Conservation (phyloP, 2,329 filamentous ascomycete genomes). For the Myotisia sp. region DNA sequence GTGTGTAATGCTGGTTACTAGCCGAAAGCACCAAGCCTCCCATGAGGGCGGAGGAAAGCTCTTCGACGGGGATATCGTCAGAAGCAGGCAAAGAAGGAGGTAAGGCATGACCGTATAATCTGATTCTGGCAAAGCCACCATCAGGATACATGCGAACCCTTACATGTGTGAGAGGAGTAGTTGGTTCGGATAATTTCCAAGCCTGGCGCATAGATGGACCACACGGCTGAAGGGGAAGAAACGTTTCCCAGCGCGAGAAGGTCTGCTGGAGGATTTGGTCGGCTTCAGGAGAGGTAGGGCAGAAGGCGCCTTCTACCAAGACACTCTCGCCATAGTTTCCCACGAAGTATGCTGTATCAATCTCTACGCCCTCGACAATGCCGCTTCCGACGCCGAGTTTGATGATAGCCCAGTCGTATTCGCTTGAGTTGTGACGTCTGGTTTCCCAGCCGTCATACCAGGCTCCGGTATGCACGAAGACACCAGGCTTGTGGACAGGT, state of each 20-base stretch:
- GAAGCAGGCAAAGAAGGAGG: constrained; percentile 17
- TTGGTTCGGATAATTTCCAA: constrained; percentile 24
- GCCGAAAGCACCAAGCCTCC: constrained; percentile 28
- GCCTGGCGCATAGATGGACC: constrained; percentile 30
- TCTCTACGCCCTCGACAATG: constrained; percentile 29
- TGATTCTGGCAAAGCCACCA: constrained; percentile 30
- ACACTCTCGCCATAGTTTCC: constrained; percentile 35
- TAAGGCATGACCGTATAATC: constrained; percentile 31
- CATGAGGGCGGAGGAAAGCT: constrained; percentile 28
- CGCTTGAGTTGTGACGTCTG: constrained; percentile 43
- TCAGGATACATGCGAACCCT: constrained; percentile 34
- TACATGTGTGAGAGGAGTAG: constrained; percentile 28
- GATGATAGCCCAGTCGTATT: constrained; percentile 47
- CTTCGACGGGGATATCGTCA: constrained; percentile 17
- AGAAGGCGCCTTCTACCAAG: constrained; percentile 25
- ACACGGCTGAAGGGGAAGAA: constrained; percentile 26
- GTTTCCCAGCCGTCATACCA: constrained; percentile 56
- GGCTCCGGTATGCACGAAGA: constrained; percentile 46
- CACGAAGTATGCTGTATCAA: constrained; percentile 32
- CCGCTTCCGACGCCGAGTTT: constrained; percentile 39
- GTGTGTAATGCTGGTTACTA: constrained; percentile 31
- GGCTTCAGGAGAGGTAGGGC: constrained; percentile 1
- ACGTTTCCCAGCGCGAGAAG: constrained; percentile 26
- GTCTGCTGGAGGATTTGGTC: constrained; percentile 13
- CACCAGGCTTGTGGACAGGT: constrained; percentile 42